Conservation (phyloP, 495 filamentous ascomycete genomes). For the Xylaria longipes region DNA sequence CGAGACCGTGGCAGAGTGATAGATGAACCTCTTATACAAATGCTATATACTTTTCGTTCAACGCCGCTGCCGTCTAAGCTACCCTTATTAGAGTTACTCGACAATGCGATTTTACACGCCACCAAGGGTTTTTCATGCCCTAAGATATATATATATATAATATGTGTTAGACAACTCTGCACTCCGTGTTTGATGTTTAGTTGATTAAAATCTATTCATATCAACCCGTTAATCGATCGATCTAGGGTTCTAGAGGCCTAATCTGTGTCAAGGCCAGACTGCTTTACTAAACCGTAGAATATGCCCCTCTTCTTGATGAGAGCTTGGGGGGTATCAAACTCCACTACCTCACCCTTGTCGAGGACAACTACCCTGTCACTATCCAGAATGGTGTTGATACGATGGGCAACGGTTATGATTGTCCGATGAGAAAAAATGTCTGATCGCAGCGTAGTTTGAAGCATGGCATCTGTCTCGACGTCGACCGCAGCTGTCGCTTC, state of each 20-base stretch:
- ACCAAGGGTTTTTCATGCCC: background rate
- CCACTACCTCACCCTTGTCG: slow-evolving; percentile 53
- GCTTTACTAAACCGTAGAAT: slow-evolving; percentile 55
- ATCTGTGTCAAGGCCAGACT: slow-evolving; percentile 52
- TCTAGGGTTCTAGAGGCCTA: slow-evolving; percentile 19
- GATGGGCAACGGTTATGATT: slow-evolving; percentile 97
- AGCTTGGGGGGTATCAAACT: slow-evolving; percentile 54
- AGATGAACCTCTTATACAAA: background rate
- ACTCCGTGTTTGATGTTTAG: no score
- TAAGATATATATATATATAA: background rate
- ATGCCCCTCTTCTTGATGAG: slow-evolving; percentile 51
- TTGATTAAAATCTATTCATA: no score
- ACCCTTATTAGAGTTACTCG: background rate
- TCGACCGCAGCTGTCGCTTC: slow-evolving; percentile 98
- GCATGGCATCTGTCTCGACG: slow-evolving; percentile 88
- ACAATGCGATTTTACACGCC: background rate
- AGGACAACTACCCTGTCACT: slow-evolving; percentile 90
- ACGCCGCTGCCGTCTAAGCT: background rate
- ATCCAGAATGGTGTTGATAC: slow-evolving; percentile 96
- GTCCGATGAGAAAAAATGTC: slow-evolving; percentile 83
- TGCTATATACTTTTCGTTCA: background rate
- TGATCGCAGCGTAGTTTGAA: slow-evolving; percentile 70
- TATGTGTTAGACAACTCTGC: background rate
- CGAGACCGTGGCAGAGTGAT: no score
- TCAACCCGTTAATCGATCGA: no score